Conservation (phyloP, 2,329 filamentous ascomycete genomes). For the Mollisia scopiformis region DNA sequence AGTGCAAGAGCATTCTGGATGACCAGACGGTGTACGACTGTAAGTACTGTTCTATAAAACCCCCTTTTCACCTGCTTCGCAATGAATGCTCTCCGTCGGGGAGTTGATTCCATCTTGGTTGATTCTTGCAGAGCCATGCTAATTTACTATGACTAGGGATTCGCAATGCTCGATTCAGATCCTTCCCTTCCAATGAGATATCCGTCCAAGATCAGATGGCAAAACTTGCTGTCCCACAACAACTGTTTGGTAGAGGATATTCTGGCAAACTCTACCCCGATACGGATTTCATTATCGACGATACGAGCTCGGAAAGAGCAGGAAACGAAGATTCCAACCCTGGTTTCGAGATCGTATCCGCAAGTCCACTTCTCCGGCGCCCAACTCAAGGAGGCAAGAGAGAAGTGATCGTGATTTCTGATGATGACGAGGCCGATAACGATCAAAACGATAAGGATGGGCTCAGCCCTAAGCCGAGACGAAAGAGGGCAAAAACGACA, state of each 20-base stretch:
- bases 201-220: slow-evolving; percentile 50
- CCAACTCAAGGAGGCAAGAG: not conserved
- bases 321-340: slow-evolving; percentile 5
- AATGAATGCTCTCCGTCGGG: no score
- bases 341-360: no score
- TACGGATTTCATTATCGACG: slow-evolving; percentile 25
- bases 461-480: no score
- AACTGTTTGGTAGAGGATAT: slow-evolving; percentile 47
- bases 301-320: slow-evolving; percentile 10
- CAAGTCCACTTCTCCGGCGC: no score
- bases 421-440: not conserved
- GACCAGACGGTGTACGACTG: slow-evolving; percentile 61
- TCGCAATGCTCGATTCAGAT: slow-evolving; percentile 50
- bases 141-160: no score
- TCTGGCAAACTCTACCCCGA: slow-evolving; percentile 24
- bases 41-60: no score
- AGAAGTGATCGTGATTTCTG: not conserved
- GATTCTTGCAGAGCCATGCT: no score
- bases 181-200: slow-evolving; percentile 28
- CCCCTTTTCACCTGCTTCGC: no score
- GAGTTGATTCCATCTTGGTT: no score
- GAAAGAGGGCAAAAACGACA: not conserved
- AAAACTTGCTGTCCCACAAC: slow-evolving; percentile 47
- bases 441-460: no score
- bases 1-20: slow-evolving; percentile 59